Percentiles rank a stretch among this genome's conserved stretches.
Conservation (phyloP, 2,329 filamentous ascomycete genomes). For the Aspergillus awamori region DNA sequence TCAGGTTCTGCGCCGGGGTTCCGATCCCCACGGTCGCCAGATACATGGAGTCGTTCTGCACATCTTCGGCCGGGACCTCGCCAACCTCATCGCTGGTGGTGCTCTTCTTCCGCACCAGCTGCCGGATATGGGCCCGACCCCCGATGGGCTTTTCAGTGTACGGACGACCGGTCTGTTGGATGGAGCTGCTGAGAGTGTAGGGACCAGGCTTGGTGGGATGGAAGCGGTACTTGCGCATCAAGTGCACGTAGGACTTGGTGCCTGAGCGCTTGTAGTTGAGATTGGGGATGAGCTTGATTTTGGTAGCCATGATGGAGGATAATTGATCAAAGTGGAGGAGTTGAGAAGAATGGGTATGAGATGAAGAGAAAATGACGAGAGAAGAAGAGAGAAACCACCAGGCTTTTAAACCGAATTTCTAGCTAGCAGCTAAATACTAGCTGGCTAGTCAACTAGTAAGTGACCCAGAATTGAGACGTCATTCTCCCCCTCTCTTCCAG, state of each 20-base stretch:
- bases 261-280: constrained; percentile 62
- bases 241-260: constrained; percentile 64
- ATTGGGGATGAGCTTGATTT: constrained; percentile 59
- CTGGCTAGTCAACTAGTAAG: too few relatives aligned
- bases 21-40: constrained; percentile 67
- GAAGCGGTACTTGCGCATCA: constrained; percentile 65
- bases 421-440: too few relatives aligned
- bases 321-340: not conserved
- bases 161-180: constrained; percentile 54
- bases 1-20: constrained; percentile 63
- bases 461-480: not conserved
- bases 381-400: not conserved
- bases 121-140: constrained; percentile 52
- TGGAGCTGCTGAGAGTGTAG: constrained; percentile 56
- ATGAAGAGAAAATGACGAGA: not conserved
- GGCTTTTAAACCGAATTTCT: not conserved
- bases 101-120: constrained; percentile 55
- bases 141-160: constrained; percentile 51
- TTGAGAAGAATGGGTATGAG: too few relatives aligned
- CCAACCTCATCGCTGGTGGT: constrained; percentile 41
- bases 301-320: constrained; percentile 40
- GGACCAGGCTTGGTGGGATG: constrained; percentile 65
- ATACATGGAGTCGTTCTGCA: constrained; percentile 69
- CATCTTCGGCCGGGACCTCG: constrained; percentile 62
- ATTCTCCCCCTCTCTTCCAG: not conserved